Evolutionary conservation across 192 early-diverging fungal species (phyloP).

Genomic region (Backusella sp.): DNA sequence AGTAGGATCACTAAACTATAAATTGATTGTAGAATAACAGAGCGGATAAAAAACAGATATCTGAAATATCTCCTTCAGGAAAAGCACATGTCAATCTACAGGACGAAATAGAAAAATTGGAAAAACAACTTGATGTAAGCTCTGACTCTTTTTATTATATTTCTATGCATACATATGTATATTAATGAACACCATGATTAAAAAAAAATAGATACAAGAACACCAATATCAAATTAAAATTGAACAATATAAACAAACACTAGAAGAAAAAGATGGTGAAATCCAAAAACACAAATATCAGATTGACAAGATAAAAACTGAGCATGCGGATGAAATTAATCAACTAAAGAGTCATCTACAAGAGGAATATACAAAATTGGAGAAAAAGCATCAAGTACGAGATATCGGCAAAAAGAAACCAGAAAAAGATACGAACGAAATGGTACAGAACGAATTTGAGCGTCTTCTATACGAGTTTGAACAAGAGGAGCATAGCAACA

Average conservation of each 20-base stretch:
- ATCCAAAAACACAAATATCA: not conserved
- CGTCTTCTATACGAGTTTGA: not conserved
- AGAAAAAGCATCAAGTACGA: not conserved
- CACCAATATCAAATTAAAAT: not conserved
- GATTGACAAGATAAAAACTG: not conserved
- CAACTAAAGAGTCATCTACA: not conserved
- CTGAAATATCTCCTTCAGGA: not conserved
- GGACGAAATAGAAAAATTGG: conserved; percentile 8
- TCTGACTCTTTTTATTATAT: not conserved
- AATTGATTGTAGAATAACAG: not conserved
- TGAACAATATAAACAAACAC: not conserved
- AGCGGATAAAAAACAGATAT: not conserved
- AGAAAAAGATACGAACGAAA: not conserved
- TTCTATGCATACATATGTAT: not conserved
- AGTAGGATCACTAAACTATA: not conserved
- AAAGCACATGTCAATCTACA: not conserved
- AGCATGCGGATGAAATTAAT: not conserved
- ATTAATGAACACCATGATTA: not conserved
- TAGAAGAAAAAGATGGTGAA: not conserved
- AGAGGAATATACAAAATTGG: not conserved
- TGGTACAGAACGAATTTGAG: not conserved
- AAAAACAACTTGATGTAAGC: conserved; percentile 9
- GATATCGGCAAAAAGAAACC: not conserved
- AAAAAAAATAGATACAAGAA: not conserved
- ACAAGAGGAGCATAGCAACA: not conserved